Evolutionary conservation across 805 yeast genomes (phyloP), one percentile per base, ranked within the genome.

Genomic region (Saturnispora diversa): DNA sequence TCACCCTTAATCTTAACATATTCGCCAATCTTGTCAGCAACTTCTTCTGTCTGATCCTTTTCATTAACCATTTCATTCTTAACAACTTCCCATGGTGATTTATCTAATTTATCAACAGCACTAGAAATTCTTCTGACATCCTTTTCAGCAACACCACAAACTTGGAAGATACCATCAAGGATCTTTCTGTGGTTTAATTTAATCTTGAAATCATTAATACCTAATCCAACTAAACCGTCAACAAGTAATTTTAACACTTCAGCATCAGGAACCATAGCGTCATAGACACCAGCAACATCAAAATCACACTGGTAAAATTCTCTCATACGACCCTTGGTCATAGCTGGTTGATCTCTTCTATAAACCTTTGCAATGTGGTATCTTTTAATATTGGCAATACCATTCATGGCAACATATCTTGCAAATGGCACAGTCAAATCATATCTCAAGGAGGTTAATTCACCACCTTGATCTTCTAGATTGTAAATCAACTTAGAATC

Each of bases 311-410:
- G 99, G 64, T 92, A 92, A 57, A 92, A 92, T 65, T 92, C 99
- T 74, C 99, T 84, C 98, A 92, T 92, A 65, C 99, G 77, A 46
- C 99, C 99, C 65, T 92, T 92, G 38, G 97, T 90, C 98, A 92
- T 92, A 7, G 99, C 99, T 5, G 99, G 99, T 65, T 92, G 99
- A 61, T 92, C 99, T 66, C 99, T 83, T 69, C 99, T 80, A 66
- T 92, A 92, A 40, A 92, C 99, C 63, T 92, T 92, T 52, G 99
- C 98, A 49, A 92, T 85, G 66, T 92, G 99, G 61, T 78, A 92
- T 59, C 99, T 75, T 66, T 92, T 92, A 64, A 92, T 90, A 56
- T 70, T 75, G 52, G 85, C 80, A 46, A 92, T 75, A 54, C 84
- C 86, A 68, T 92, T 92, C 85, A 86, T 84, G 15, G 99, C 99